A percentile compares a stretch with the other conserved stretches of the same genome.
These are phyloP conservation scores for Rossbeevera mucosa DNA, from an alignment of 768 basidiomycete species.

Conservation along the genomic window DNA sequence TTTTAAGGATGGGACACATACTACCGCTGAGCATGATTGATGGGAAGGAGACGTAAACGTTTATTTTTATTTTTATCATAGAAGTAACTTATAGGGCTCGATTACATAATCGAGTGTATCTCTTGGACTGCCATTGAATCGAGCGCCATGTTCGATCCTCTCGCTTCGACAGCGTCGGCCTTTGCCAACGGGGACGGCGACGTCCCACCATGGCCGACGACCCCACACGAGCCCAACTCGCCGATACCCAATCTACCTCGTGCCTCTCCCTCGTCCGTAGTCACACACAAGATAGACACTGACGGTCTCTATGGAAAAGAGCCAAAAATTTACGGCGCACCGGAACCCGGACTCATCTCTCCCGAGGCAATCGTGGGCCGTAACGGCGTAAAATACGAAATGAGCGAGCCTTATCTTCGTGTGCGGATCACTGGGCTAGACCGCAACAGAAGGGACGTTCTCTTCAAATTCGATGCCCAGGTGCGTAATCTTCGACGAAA, in stretches of 20 bases:
- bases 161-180: constrained; percentile 49
- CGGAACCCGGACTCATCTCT: constrained; percentile 77
- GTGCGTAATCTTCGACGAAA: constrained; percentile 37
- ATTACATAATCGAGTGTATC: constrained; percentile 15
- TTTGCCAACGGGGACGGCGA: constrained; percentile 49
- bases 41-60: not conserved
- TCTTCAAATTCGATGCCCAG: constrained; percentile 93
- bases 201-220: constrained; percentile 74
- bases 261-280: constrained; percentile 47
- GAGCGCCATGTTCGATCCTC: constrained; percentile 64
- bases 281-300: constrained; percentile 47
- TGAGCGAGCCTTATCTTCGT: constrained; percentile 77
- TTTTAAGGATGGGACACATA: constrained; percentile 97
- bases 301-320: constrained; percentile 69
- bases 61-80: not conserved
- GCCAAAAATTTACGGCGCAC: constrained; percentile 84
- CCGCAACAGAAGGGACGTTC: constrained; percentile 90
- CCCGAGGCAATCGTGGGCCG: constrained; percentile 59
- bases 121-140: not conserved
- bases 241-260: constrained; percentile 69
- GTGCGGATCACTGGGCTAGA: constrained; percentile 89
- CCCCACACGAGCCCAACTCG: constrained; percentile 66
- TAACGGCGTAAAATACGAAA: constrained; percentile 72
- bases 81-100: not conserved
- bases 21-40: constrained; percentile 45